phyloP scores from a whole-genome alignment of 208 protist genomes.

The Crithidia acanthocephali region DNA sequence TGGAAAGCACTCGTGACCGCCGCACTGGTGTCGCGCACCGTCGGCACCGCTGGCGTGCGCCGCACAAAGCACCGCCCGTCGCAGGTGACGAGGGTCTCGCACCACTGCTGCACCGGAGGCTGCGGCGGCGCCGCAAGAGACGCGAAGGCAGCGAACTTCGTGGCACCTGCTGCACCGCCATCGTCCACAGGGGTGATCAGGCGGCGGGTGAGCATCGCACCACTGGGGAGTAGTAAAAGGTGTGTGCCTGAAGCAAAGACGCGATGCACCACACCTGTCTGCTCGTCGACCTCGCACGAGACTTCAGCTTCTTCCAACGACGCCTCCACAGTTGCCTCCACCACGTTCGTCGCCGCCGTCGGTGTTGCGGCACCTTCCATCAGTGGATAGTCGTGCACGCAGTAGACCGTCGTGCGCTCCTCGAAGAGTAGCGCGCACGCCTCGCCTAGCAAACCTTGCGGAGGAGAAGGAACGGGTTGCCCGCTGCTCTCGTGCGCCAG shows the following conservation, averaged over 20 bases:
- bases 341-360: background rate
- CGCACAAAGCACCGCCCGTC: constrained; percentile 56
- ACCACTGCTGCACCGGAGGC: constrained; percentile 15
- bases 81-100: constrained; percentile 57
- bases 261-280: constrained; percentile 60
- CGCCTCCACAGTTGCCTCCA: constrained; percentile 22
- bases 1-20: constrained; percentile 1
- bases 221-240: constrained; percentile 73
- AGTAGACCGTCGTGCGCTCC: constrained; percentile 30
- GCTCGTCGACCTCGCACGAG: constrained; percentile 50
- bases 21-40: background rate
- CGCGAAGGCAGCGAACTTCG: background rate
- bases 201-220: constrained; percentile 60
- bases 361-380: background rate
- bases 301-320: constrained; percentile 64
- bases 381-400: constrained; percentile 45
- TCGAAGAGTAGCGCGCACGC: constrained; percentile 22
- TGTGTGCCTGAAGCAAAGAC: constrained; percentile 67
- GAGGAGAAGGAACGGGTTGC: background rate
- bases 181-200: constrained; percentile 8
- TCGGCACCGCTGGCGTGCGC: background rate
- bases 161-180: background rate
- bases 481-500: constrained; percentile 22
- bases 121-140: background rate
- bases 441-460: constrained; percentile 24